Evolutionary conservation across 108 stramenopile genomes (phyloP).

Genomic region (Skeletonema tropicum): DNA sequence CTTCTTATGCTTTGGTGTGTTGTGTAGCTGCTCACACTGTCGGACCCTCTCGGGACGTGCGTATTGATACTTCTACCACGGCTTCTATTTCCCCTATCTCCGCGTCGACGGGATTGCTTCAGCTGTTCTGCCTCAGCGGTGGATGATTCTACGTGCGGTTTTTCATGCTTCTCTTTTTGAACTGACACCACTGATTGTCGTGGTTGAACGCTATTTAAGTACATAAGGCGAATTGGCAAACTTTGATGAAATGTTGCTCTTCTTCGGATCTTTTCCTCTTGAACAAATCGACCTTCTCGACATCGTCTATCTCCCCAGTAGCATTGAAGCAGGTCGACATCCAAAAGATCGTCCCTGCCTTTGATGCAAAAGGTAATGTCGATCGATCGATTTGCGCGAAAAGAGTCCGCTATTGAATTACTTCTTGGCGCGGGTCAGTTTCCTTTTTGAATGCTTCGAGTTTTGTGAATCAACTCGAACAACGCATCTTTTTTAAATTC

Average conservation of each 20-base stretch:
- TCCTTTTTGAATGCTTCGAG: too few relatives aligned
- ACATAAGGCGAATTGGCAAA: background rate
- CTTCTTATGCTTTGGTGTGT: background rate
- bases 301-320: background rate
- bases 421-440: too few relatives aligned
- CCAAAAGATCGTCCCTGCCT: too few relatives aligned
- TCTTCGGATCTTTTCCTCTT: background rate
- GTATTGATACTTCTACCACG: background rate
- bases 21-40: background rate
- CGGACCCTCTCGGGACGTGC: background rate
- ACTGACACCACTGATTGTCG: background rate
- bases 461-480: too few relatives aligned
- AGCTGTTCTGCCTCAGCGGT: background rate
- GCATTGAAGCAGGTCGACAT: too few relatives aligned
- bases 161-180: too few relatives aligned
- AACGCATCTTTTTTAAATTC: too few relatives aligned
- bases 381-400: too few relatives aligned
- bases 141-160: too few relatives aligned
- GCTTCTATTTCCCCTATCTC: background rate
- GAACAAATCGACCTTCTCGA: background rate
- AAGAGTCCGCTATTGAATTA: too few relatives aligned
- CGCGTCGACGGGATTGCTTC: too few relatives aligned
- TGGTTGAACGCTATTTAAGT: background rate
- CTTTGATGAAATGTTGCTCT: background rate
- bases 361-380: too few relatives aligned